Evolutionary conservation across 352 stramenopile genomes (phyloP).

Genomic region (Phytophthora pistaciae): DNA sequence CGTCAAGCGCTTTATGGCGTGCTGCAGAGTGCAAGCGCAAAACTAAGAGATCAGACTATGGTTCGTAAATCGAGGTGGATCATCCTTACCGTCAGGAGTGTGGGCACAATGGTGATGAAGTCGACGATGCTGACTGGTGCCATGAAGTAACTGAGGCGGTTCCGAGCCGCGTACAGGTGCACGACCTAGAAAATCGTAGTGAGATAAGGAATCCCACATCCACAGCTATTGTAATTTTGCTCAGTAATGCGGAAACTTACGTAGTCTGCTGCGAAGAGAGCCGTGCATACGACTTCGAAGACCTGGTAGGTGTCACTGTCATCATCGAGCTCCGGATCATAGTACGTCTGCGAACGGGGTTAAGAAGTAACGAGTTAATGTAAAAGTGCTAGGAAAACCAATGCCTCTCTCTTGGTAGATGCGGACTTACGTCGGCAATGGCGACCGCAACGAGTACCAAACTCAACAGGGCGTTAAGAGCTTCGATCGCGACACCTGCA

Average conservation of each 20-base stretch:
- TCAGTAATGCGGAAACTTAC: conserved; percentile 30
- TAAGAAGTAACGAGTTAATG: background rate
- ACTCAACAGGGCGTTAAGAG: conserved; percentile 56
- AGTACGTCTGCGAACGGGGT: conserved; percentile 34
- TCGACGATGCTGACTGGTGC: conserved; percentile 67
- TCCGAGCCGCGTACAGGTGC: conserved; percentile 49
- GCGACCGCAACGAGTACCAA: conserved; percentile 54
- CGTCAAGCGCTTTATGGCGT: conserved; percentile 46
- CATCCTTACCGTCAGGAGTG: conserved; percentile 43
- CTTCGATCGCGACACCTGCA: conserved; percentile 45
- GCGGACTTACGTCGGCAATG: conserved; percentile 38
- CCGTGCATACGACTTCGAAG: conserved; percentile 48
- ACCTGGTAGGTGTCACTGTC: conserved; percentile 30
- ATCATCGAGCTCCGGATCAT: conserved; percentile 11
- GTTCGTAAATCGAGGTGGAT: background rate
- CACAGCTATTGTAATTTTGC: too few relatives aligned
- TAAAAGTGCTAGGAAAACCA: background rate
- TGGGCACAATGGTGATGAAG: conserved; percentile 62
- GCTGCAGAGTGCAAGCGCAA: conserved; percentile 20
- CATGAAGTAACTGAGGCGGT: conserved; percentile 52
- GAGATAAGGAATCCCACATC: too few relatives aligned
- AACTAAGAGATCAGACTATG: background rate
- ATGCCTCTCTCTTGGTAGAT: background rate
- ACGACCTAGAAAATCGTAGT: conserved; percentile 26
- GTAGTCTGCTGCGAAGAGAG: conserved; percentile 63